phyloP scores from a whole-genome alignment of 2,329 filamentous ascomycete genomes.

The Daldinia eschscholtzii region DNA sequence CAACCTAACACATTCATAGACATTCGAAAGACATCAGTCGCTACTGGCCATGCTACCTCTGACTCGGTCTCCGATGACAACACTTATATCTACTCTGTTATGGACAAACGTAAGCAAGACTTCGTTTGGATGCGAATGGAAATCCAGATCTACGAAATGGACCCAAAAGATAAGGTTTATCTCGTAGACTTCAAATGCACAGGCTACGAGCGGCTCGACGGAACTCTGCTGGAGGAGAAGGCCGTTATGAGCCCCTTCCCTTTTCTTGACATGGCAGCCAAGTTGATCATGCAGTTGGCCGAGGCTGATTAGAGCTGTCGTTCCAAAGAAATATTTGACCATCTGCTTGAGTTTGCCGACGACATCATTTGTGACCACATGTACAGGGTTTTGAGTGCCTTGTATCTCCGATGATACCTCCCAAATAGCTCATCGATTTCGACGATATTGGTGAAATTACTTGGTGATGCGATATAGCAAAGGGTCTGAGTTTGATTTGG shows the following conservation, averaged over 20 bases:
- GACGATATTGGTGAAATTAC: neutral
- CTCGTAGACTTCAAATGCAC: conserved; percentile 99
- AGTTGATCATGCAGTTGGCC: conserved; percentile 92
- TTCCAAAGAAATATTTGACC: conserved; percentile 17
- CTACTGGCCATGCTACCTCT: conserved; percentile 48
- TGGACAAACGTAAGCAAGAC: conserved; percentile 65
- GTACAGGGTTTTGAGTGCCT: no score
- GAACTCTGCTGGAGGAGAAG: conserved; percentile 87
- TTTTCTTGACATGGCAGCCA: conserved; percentile 92
- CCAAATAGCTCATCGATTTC: neutral
- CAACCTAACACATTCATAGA: conserved; percentile 58
- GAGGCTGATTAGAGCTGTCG: conserved; percentile 71
- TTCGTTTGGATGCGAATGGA: conserved; percentile 94
- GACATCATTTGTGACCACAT: conserved; percentile 2
- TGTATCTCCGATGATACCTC: conserved; percentile 10
- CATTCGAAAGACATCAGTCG: conserved; percentile 54
- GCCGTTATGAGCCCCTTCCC: conserved; percentile 95
- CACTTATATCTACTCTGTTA: conserved; percentile 57
- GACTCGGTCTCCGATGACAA: conserved; percentile 58
- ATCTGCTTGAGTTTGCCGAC: conserved; percentile 14
- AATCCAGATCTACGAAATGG: conserved; percentile 96
- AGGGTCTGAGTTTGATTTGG: conserved; percentile 9
- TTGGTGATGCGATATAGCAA: neutral
- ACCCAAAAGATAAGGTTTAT: conserved; percentile 79
- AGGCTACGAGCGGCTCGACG: conserved; percentile 86